Evolutionary conservation across 495 filamentous ascomycete species (phyloP).

Genomic region (Penicillium paradoxum): DNA sequence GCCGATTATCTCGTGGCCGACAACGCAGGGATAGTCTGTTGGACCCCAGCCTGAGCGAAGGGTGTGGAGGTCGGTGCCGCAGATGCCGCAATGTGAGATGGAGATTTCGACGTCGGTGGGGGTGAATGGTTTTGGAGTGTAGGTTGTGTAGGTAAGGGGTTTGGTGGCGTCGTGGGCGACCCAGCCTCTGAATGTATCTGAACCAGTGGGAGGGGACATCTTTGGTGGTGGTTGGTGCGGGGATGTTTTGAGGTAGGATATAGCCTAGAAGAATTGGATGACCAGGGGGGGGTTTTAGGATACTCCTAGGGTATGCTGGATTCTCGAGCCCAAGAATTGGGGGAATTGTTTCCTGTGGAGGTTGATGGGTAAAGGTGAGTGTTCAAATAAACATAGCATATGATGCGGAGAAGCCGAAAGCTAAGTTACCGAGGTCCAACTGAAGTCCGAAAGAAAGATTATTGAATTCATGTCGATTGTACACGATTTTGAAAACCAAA

Average conservation of each 20-base stretch:
- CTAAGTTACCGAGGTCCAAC: constrained; percentile 10
- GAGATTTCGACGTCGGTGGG: constrained; percentile 62
- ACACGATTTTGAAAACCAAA: neutral
- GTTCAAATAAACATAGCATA: neutral
- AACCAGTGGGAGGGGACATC: constrained; percentile 11
- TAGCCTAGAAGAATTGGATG: neutral
- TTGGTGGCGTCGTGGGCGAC: constrained; percentile 63
- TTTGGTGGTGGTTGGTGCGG: constrained; percentile 8
- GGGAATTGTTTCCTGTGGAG: neutral
- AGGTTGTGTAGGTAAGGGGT: constrained; percentile 67
- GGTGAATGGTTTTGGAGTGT: constrained; percentile 72
- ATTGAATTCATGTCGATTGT: neutral
- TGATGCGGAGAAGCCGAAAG: constrained; percentile 8
- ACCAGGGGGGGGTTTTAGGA: neutral
- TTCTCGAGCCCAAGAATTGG: neutral
- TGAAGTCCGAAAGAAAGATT: constrained; percentile 1
- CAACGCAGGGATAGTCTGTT: constrained; percentile 65
- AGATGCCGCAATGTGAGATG: constrained; percentile 79
- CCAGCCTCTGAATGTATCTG: constrained; percentile 72
- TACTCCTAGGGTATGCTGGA: neutral
- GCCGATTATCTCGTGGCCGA: constrained; percentile 85
- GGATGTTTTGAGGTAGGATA: neutral
- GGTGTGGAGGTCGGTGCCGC: constrained; percentile 73
- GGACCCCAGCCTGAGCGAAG: constrained; percentile 69
- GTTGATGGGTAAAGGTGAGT: neutral